Conservation (phyloP, 2,329 filamentous ascomycete genomes). For the Metarhizium album region DNA sequence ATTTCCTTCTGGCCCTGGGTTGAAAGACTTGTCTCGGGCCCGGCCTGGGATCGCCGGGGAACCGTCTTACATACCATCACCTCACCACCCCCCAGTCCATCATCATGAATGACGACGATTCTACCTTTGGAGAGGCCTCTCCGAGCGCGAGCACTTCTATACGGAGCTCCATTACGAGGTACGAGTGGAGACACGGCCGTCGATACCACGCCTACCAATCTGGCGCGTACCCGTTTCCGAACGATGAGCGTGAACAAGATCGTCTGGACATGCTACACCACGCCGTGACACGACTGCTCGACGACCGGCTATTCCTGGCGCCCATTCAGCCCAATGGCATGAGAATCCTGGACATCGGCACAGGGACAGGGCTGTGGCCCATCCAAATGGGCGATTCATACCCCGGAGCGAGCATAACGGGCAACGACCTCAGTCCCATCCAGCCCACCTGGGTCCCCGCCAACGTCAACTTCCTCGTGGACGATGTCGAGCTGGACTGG, state of each 20-base stretch:
- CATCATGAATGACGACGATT: conserved; percentile 8
- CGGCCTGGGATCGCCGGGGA: neutral
- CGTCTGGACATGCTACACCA: conserved; percentile 29
- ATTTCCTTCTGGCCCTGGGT: neutral
- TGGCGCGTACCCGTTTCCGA: conserved; percentile 25
- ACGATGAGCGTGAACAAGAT: conserved; percentile 28
- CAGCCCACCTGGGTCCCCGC: conserved; percentile 40
- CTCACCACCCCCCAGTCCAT: neutral
- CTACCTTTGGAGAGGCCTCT: conserved; percentile 7
- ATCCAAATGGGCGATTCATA: conserved; percentile 30
- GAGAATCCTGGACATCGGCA: conserved; percentile 33
- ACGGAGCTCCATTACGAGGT: conserved; percentile 23
- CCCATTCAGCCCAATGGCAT: conserved; percentile 26
- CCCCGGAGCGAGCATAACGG: conserved; percentile 25
- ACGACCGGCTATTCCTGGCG: conserved; percentile 24
- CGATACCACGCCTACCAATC: conserved; percentile 29
- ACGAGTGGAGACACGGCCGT: conserved; percentile 28
- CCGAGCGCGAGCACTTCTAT: conserved; percentile 16
- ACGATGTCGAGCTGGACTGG: conserved; percentile 50
- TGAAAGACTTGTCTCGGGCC: neutral
- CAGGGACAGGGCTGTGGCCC: conserved; percentile 37
- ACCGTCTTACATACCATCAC: too few relatives aligned
- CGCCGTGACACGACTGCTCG: conserved; percentile 20
- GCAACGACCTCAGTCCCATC: conserved; percentile 31
- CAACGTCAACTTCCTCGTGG: conserved; percentile 47